Percentiles rank a stretch among this genome's conserved stretches.
Evolutionary conservation across 345 rosid genomes (phyloP).

Genomic region (Salix suchowensis): DNA sequence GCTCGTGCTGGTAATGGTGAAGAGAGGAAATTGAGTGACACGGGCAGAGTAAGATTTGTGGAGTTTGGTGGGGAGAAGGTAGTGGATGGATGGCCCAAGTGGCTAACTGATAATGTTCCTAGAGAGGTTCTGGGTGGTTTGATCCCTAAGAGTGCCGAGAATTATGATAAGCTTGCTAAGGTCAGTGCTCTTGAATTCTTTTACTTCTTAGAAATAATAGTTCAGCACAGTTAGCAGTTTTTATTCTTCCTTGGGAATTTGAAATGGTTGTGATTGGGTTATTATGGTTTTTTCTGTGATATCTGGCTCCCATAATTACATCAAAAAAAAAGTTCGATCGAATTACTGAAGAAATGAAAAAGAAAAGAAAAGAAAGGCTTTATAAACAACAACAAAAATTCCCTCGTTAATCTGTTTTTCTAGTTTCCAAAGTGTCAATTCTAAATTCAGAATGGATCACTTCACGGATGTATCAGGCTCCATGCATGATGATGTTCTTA

Average conservation of each 20-base stretch:
- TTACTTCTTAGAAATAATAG: neutral
- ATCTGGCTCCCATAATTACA: too few species aligned
- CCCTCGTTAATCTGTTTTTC: too few species aligned
- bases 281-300: too few species aligned
- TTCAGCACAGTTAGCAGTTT: too few species aligned
- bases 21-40: constrained; percentile 15
- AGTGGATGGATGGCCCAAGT: constrained; percentile 61
- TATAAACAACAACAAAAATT: too few species aligned
- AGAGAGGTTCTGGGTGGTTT: constrained; percentile 43
- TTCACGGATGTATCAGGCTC: too few species aligned
- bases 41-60: neutral
- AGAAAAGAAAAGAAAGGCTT: too few species aligned
- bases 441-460: too few species aligned
- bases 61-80: constrained; percentile 22
- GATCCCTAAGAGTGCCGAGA: constrained; percentile 56
- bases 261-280: neutral
- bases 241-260: neutral
- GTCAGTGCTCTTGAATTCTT: constrained; percentile 15
- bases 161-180: constrained; percentile 59
- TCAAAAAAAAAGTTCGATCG: too few species aligned
- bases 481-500: too few species aligned
- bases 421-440: too few species aligned
- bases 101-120: constrained; percentile 56
- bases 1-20: constrained; percentile 7
- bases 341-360: too few species aligned